Evolutionary conservation across 140 eudicot genomes (phyloP).

Genomic region (Bidens hawaiensis): DNA sequence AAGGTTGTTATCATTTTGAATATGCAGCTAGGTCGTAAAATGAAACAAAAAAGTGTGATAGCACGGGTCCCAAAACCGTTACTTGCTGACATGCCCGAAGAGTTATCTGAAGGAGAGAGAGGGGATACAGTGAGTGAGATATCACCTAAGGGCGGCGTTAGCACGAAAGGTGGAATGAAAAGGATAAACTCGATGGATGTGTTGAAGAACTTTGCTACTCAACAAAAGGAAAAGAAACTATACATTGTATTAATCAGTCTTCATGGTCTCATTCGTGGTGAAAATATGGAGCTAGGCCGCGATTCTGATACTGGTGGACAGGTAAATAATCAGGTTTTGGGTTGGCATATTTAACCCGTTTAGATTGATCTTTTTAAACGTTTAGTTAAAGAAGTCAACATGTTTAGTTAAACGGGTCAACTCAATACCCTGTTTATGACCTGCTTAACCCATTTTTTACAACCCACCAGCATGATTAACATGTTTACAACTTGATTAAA

Average conservation of each 20-base stretch:
- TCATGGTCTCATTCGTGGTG: slow-evolving; percentile 89
- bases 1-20: not conserved
- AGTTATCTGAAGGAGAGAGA: slow-evolving; percentile 77
- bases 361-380: too few relatives aligned
- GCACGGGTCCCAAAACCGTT: slow-evolving; percentile 59
- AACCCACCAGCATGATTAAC: too few relatives aligned
- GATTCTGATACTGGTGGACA: slow-evolving; percentile 98
- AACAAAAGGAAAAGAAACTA: slow-evolving; percentile 61
- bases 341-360: too few relatives aligned
- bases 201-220: slow-evolving; percentile 63
- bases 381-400: too few relatives aligned
- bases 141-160: slow-evolving; percentile 43
- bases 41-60: slow-evolving; percentile 38
- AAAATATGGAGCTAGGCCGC: slow-evolving; percentile 90
- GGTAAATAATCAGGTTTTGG: too few relatives aligned
- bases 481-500: too few relatives aligned
- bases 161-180: slow-evolving; percentile 55
- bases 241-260: slow-evolving; percentile 81
- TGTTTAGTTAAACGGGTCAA: too few relatives aligned
- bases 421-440: too few relatives aligned
- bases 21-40: slow-evolving; percentile 43
- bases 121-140: slow-evolving; percentile 48
- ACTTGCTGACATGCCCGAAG: slow-evolving; percentile 76
- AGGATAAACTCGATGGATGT: slow-evolving; percentile 65
- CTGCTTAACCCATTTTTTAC: too few relatives aligned